phyloP scores from a whole-genome alignment of 345 rosid genomes.

The Aethionema arabicum region DNA sequence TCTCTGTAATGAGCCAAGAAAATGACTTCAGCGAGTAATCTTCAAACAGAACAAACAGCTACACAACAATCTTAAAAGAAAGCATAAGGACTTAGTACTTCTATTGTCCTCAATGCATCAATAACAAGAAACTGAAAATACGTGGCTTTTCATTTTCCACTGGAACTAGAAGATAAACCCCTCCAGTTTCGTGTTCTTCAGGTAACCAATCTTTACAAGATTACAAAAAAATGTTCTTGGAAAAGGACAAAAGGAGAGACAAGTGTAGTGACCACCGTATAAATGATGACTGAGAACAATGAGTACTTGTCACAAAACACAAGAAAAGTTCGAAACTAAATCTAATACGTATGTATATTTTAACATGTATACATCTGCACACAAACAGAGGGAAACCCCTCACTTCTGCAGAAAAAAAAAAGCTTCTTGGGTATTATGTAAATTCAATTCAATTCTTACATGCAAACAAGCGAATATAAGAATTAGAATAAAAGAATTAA shows the following conservation, averaged over 20 bases:
- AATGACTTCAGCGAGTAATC: background rate
- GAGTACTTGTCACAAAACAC: too few relatives aligned
- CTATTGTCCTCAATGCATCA: background rate
- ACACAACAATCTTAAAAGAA: background rate
- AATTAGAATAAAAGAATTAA: background rate
- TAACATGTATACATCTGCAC: too few relatives aligned
- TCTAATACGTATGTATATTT: too few relatives aligned
- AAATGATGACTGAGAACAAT: too few relatives aligned
- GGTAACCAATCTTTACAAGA: too few relatives aligned
- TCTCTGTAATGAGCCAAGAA: constrained; percentile 44
- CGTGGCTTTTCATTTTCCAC: background rate
- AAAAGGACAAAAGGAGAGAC: too few relatives aligned
- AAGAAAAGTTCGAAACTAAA: too few relatives aligned
- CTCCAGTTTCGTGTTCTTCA: too few relatives aligned
- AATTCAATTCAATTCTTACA: background rate
- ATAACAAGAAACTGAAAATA: background rate
- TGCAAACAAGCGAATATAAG: background rate
- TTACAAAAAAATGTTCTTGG: too few relatives aligned
- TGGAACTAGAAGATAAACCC: background rate
- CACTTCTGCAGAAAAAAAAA: constrained; percentile 1
- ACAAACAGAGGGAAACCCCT: too few relatives aligned
- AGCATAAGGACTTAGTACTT: background rate
- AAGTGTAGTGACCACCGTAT: too few relatives aligned
- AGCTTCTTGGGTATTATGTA: background rate
- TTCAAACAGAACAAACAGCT: background rate